A percentile compares a stretch with the other conserved stretches of the same genome.
phyloP scores from a whole-genome alignment of 495 filamentous ascomycete species.

The Lophiostoma macrostomum region DNA sequence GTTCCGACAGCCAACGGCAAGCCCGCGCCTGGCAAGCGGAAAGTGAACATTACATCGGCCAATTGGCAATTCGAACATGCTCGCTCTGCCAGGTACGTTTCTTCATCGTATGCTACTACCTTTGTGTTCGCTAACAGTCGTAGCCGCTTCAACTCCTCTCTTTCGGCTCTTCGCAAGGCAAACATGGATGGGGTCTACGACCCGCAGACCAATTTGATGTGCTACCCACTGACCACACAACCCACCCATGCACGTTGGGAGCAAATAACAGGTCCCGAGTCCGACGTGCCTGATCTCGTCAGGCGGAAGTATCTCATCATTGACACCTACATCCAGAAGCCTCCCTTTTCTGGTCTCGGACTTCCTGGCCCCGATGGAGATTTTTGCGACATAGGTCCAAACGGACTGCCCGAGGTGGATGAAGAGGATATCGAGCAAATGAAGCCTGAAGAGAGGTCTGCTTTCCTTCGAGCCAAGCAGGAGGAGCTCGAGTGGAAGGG shows the following conservation, averaged over 20 bases:
- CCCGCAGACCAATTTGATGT: constrained; percentile 85
- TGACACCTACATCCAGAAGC: constrained; percentile 65
- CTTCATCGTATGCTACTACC: constrained; percentile 31
- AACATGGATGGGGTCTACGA: constrained; percentile 81
- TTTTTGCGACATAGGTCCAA: constrained; percentile 57
- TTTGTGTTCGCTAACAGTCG: too few relatives aligned
- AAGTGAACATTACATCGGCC: constrained; percentile 84
- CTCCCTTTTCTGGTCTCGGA: constrained; percentile 56
- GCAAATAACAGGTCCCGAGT: constrained; percentile 44
- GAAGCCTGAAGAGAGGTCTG: constrained; percentile 65
- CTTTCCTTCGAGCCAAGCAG: constrained; percentile 61
- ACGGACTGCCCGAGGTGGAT: constrained; percentile 61
- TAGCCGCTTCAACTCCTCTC: constrained; percentile 76
- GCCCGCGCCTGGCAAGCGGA: constrained; percentile 70
- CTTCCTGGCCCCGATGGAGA: constrained; percentile 65
- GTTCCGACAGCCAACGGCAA: constrained; percentile 75
- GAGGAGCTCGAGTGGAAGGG: constrained; percentile 69
- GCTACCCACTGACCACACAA: constrained; percentile 84
- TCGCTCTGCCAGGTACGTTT: constrained; percentile 73
- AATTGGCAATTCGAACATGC: constrained; percentile 98
- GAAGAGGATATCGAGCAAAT: constrained; percentile 68
- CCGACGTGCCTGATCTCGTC: constrained; percentile 56
- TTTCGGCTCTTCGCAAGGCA: constrained; percentile 60
- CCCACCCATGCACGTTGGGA: constrained; percentile 83
- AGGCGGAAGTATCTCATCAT: constrained; percentile 72